Percentiles rank a stretch among this genome's conserved stretches.
These are phyloP conservation scores for Dipodascus albidus DNA, from an alignment of 805 yeast species.

Conservation along the genomic window DNA sequence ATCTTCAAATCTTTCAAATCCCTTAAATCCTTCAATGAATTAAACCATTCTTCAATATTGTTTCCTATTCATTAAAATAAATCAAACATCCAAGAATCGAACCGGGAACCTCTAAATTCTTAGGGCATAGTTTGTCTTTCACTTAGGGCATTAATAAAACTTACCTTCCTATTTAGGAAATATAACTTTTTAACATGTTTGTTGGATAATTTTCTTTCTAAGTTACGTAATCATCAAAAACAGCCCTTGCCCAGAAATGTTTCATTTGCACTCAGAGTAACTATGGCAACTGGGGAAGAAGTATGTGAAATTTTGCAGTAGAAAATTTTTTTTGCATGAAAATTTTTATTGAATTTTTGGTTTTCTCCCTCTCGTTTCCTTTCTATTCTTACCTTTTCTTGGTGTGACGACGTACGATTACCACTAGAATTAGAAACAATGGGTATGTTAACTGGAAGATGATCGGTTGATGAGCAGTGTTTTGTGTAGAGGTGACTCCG, in stretches of 20 bases:
- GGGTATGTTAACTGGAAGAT: not conserved
- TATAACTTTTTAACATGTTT: too few relatives aligned
- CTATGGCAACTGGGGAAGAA: not conserved
- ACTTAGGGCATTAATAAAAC: too few relatives aligned
- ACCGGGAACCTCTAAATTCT: too few relatives aligned
- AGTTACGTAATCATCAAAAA: not conserved
- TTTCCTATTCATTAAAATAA: too few relatives aligned
- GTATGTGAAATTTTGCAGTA: not conserved
- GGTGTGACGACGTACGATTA: not conserved
- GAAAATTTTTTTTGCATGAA: not conserved
- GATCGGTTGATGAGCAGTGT: not conserved
- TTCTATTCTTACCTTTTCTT: slow-evolving; percentile 1
- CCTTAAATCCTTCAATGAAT: too few relatives aligned
- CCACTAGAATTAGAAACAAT: not conserved
- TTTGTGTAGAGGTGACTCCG: too few relatives aligned
- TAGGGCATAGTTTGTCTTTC: too few relatives aligned
- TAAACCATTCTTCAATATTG: too few relatives aligned
- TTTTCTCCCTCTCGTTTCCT: slow-evolving; percentile 1
- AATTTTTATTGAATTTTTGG: slow-evolving; percentile 1
- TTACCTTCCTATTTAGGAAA: not conserved
- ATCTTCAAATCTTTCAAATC: too few relatives aligned
- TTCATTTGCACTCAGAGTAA: not conserved
- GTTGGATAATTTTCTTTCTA: too few relatives aligned
- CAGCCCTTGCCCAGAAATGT: not conserved
- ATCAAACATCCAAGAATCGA: too few relatives aligned